phyloP scores from a whole-genome alignment of 108 stramenopile genomes.

The Skeletonema tropicum region DNA sequence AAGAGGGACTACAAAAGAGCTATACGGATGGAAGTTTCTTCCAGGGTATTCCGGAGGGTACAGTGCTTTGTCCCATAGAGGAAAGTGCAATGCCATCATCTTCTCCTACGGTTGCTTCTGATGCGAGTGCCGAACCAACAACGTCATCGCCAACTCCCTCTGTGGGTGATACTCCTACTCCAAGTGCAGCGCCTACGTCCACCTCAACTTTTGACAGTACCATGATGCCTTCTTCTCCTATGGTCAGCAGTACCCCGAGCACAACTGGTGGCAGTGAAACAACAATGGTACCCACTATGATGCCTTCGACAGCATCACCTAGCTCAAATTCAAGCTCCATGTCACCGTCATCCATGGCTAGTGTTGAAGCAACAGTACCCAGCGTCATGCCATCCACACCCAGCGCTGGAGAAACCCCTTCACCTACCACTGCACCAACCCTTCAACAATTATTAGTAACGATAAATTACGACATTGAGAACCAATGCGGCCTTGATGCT shows the following conservation, averaged over 20 bases:
- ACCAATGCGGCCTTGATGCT: conserved; percentile 48
- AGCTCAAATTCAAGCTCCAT: not conserved
- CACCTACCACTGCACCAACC: not conserved
- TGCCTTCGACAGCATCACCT: not conserved
- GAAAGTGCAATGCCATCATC: not conserved
- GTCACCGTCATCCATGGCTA: not conserved
- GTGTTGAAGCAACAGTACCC: not conserved
- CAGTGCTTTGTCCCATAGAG: conserved; percentile 6
- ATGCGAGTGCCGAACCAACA: not conserved
- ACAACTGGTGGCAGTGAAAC: not conserved
- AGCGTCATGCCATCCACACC: not conserved
- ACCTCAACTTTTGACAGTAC: not conserved
- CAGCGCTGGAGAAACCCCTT: not conserved
- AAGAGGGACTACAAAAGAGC: conserved; percentile 44
- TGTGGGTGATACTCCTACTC: no score
- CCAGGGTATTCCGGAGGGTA: conserved; percentile 41
- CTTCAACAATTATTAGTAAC: not conserved
- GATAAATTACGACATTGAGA: conserved; percentile 34
- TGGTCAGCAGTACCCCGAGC: not conserved
- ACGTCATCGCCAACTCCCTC: not conserved
- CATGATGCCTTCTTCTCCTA: not conserved
- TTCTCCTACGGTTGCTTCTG: not conserved
- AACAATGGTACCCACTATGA: not conserved
- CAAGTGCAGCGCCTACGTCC: not conserved
- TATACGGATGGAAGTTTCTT: conserved; percentile 55